Evolutionary conservation across 495 filamentous ascomycete species (phyloP).

Genomic region (Trichoderma parareesei): DNA sequence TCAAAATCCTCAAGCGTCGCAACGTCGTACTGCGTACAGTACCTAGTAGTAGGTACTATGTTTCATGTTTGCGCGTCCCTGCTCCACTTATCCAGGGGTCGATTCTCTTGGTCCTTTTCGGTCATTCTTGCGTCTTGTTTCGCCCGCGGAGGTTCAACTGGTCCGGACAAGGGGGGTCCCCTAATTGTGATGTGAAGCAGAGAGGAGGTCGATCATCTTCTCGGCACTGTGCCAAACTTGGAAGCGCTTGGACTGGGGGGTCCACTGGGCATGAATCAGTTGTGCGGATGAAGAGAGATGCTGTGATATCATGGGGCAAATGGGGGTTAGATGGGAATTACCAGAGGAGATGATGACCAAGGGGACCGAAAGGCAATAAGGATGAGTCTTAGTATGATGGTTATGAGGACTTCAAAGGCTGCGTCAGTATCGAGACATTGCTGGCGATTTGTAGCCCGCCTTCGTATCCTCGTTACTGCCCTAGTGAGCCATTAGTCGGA

Average conservation of each 20-base stretch:
- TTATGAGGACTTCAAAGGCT: neutral
- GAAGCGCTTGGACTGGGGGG: neutral
- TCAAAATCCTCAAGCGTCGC: neutral
- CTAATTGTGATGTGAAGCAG: neutral
- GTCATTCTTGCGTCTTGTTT: neutral
- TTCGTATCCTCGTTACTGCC: too few species aligned
- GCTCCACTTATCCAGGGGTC: constrained; percentile 6
- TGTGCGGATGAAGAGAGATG: neutral
- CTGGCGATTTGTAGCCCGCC: too few species aligned
- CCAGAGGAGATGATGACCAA: too few species aligned
- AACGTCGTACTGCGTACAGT: neutral
- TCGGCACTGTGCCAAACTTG: neutral
- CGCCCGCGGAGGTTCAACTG: neutral
- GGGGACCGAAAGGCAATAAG: too few species aligned
- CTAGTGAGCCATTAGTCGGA: neutral
- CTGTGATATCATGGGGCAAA: neutral
- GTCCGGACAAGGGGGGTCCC: neutral
- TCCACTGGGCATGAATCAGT: neutral
- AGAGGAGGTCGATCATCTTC: neutral
- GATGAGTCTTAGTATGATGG: too few species aligned
- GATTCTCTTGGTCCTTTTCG: neutral
- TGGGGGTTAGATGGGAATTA: neutral
- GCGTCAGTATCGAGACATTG: too few species aligned
- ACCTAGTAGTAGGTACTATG: too few species aligned
- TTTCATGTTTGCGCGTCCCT: neutral